Conservation (phyloP, 495 filamentous ascomycete species). For the Trichoderma virens region DNA sequence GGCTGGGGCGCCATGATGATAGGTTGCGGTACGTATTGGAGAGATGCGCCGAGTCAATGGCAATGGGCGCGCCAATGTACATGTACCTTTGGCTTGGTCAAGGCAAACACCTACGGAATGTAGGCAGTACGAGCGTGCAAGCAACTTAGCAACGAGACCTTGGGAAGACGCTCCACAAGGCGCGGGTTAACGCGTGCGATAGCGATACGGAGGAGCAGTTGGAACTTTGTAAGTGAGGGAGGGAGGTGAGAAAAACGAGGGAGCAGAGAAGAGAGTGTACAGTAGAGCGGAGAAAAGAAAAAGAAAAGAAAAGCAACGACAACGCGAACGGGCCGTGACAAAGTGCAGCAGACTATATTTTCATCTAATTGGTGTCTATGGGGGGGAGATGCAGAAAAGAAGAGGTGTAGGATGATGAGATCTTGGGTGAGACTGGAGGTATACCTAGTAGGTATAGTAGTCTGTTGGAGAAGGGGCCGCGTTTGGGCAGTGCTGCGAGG, state of each 20-base stretch:
- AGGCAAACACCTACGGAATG: background rate
- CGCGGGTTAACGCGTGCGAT: background rate
- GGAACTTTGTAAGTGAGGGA: background rate
- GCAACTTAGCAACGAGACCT: background rate
- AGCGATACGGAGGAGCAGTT: background rate
- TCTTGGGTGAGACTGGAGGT: background rate
- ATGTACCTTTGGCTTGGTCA: background rate
- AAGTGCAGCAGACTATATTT: background rate
- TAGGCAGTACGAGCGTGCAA: background rate
- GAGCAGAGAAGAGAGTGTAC: background rate
- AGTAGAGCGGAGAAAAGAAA: background rate
- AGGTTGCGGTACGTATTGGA: background rate
- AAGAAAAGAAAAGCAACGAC: background rate
- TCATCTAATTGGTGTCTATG: background rate
- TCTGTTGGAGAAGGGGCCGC: too few relatives aligned
- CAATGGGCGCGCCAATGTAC: background rate
- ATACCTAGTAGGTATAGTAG: too few relatives aligned
- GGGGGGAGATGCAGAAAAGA: background rate
- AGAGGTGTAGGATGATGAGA: background rate
- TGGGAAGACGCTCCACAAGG: conserved; percentile 5
- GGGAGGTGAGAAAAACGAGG: background rate
- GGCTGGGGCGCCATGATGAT: conserved; percentile 12
- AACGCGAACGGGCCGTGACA: background rate
- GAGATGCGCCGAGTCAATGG: background rate
- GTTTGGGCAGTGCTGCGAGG: too few relatives aligned